Percentiles rank a stretch among this genome's conserved stretches.
These are phyloP conservation scores for Marasmius fiardii DNA, from an alignment of 1,284 basidiomycete species.

Conservation along the genomic window DNA sequence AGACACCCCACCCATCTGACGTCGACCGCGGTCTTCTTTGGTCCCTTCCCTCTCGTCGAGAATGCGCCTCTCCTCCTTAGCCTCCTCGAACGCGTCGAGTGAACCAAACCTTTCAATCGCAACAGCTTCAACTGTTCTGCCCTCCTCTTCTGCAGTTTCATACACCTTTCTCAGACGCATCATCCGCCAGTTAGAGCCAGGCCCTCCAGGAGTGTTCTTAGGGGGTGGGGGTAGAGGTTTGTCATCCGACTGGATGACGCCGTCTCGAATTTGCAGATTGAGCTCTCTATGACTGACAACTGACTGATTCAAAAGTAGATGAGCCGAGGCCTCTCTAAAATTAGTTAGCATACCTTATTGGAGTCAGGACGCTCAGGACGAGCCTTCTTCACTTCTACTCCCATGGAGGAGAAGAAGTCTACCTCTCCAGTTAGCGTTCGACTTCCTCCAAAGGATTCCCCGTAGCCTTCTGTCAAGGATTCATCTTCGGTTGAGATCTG, in stretches of 20 bases:
- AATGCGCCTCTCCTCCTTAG: constrained; percentile 79
- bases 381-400: constrained; percentile 69
- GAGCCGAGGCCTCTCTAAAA: no score
- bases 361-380: constrained; percentile 65
- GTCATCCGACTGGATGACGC: constrained; percentile 52
- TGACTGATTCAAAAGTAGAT: constrained; percentile 33
- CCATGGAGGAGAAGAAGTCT: constrained; percentile 86
- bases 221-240: constrained; percentile 48
- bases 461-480: constrained; percentile 69
- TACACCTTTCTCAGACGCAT: constrained; percentile 90
- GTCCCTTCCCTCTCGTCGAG: constrained; percentile 78
- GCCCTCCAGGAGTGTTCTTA: constrained; percentile 75
- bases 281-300: constrained; percentile 74
- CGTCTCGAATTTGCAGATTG: constrained; percentile 72
- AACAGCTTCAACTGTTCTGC: constrained; percentile 72
- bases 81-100: constrained; percentile 84
- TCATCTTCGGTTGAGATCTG: constrained; percentile 37
- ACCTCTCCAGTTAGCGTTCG: constrained; percentile 52
- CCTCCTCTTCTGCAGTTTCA: constrained; percentile 87
- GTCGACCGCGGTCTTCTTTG: constrained; percentile 36
- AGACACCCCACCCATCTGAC: constrained; percentile 10
- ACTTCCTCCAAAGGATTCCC: constrained; percentile 47
- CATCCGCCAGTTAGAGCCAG: constrained; percentile 97
- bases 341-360: constrained; percentile 51
- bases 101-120: constrained; percentile 88